Evolutionary conservation across 139 green algal species (phyloP).

Genomic region (Chlamydomonas schloesseri): DNA sequence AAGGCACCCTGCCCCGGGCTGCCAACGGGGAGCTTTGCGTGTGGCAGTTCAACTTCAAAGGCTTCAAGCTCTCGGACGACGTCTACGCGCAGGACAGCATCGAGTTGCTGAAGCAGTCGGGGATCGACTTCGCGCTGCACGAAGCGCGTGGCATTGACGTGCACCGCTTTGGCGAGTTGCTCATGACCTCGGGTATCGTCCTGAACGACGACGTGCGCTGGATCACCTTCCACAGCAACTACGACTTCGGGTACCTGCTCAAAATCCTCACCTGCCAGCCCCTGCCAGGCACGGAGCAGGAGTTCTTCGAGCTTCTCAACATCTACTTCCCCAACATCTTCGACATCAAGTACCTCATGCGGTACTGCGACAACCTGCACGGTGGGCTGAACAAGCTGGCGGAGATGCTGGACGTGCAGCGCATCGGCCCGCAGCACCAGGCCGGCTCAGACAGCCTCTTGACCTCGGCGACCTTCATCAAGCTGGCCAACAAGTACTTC

Average conservation of each 20-base stretch:
- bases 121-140: constrained; percentile 97
- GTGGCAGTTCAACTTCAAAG: constrained; percentile 99
- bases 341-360: constrained; percentile 99
- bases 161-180: constrained; percentile 94
- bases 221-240: constrained; percentile 83
- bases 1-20: constrained; percentile 87
- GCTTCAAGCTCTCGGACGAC: constrained; percentile 94
- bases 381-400: constrained; percentile 97
- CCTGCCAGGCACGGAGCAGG: constrained; percentile 86
- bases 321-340: constrained; percentile 97
- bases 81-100: constrained; percentile 98
- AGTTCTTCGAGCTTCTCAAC: constrained; percentile 96
- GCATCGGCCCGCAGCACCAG: constrained; percentile 96
- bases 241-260: constrained; percentile 99
- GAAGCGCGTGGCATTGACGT: constrained; percentile 94
- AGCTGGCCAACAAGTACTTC: constrained; percentile 90
- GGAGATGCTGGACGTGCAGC: constrained; percentile 90
- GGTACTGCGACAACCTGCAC: constrained; percentile 96
- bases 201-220: constrained; percentile 92
- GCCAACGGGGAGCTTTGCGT: constrained; percentile 90
- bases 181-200: constrained; percentile 97
- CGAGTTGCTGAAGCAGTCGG: constrained; percentile 94
- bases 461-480: constrained; percentile 94
- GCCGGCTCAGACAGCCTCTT: constrained; percentile 85
- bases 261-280: constrained; percentile 95